phyloP scores from a whole-genome alignment of 202 grass and related monocot genomes.

The Hordeum pubiflorum region DNA sequence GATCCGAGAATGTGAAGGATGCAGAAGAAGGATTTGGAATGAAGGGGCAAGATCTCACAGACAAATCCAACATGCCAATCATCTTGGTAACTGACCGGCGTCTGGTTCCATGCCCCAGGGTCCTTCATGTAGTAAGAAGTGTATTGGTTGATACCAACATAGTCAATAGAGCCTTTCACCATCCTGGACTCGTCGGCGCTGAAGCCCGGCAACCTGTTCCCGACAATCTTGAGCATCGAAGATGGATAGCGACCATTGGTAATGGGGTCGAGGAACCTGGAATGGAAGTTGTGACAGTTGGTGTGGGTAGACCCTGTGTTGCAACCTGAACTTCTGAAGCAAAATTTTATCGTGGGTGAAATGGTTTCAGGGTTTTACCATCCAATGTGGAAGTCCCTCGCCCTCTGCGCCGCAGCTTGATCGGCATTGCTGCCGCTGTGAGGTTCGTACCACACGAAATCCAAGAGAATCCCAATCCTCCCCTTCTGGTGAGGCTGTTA shows the following conservation, averaged over 20 bases:
- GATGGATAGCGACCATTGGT: slow-evolving; percentile 54
- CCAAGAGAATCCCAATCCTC: slow-evolving; percentile 70
- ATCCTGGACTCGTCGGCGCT: slow-evolving; percentile 60
- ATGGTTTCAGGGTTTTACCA: slow-evolving; percentile 48
- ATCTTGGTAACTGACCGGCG: slow-evolving; percentile 49
- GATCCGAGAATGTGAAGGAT: neutral
- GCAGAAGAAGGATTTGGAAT: neutral
- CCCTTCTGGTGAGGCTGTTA: slow-evolving; percentile 57
- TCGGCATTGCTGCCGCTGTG: slow-evolving; percentile 46
- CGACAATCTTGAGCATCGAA: slow-evolving; percentile 59
- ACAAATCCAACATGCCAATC: slow-evolving; percentile 72
- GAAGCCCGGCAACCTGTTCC: slow-evolving; percentile 62
- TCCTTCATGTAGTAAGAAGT: slow-evolving; percentile 78
- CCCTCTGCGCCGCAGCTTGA: slow-evolving; percentile 55
- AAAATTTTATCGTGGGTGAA: neutral
- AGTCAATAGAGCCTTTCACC: slow-evolving; percentile 82
- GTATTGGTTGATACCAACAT: slow-evolving; percentile 81
- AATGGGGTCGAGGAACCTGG: slow-evolving; percentile 80
- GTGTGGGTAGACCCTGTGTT: neutral
- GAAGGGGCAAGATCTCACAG: slow-evolving; percentile 36
- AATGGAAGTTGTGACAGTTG: neutral
- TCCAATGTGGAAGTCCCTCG: slow-evolving; percentile 79
- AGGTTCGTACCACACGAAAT: slow-evolving; percentile 81
- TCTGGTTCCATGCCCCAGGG: slow-evolving; percentile 40
- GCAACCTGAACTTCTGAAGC: neutral